Evolutionary conservation across 306 rosid species (phyloP).

Genomic region (Quercus berberidifolia): DNA sequence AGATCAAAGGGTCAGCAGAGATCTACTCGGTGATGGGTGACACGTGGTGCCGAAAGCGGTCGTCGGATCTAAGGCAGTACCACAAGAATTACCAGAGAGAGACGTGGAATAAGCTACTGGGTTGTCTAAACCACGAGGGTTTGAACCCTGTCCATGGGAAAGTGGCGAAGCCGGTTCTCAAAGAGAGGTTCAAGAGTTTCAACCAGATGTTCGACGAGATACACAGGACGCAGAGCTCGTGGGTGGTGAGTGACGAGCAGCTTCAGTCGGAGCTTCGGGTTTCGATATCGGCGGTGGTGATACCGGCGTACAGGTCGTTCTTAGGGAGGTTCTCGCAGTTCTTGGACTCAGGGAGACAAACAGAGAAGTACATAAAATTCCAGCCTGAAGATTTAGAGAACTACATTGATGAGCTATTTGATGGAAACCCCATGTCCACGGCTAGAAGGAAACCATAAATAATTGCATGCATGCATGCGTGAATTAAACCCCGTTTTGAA

Average conservation of each 20-base stretch:
- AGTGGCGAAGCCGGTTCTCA: conserved; percentile 61
- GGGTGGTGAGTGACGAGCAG: conserved; percentile 92
- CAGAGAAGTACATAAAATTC: conserved; percentile 78
- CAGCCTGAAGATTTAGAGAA: conserved; percentile 84
- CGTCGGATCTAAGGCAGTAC: conserved; percentile 58
- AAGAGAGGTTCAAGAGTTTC: conserved; percentile 87
- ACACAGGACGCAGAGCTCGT: conserved; percentile 82
- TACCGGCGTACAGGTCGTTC: conserved; percentile 80
- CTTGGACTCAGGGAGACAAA: conserved; percentile 64
- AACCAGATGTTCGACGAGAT: conserved; percentile 75
- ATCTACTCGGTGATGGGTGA: conserved; percentile 62
- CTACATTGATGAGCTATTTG: conserved; percentile 73
- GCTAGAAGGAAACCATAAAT: conserved; percentile 40
- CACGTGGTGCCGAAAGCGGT: conserved; percentile 71
- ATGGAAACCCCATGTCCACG: conserved; percentile 56
- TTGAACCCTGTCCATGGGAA: conserved; percentile 48
- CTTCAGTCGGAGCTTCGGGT: conserved; percentile 91
- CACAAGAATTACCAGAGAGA: conserved; percentile 81
- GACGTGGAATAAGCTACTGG: conserved; percentile 64
- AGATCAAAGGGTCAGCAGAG: conserved; percentile 60
- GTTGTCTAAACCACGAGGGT: conserved; percentile 62
- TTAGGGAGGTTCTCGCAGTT: conserved; percentile 64
- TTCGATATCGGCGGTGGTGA: conserved; percentile 67
- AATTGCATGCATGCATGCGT: neutral
- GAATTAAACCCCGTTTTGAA: neutral